Conservation (phyloP, 202 grass and related monocot species). For the Digitaria exilis region DNA sequence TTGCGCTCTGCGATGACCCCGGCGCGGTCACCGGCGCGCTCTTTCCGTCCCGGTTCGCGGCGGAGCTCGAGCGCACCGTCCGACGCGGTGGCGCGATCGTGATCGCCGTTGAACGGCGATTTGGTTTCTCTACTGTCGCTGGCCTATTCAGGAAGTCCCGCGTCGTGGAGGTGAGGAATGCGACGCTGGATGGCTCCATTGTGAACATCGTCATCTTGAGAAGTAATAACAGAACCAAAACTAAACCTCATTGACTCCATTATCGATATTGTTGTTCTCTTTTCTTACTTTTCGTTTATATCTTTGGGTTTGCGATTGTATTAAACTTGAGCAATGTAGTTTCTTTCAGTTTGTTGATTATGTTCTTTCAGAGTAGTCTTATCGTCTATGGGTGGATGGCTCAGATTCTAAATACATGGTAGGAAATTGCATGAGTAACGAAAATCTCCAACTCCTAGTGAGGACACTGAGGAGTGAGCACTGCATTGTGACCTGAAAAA, state of each 20-base stretch:
- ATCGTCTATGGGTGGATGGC: background rate
- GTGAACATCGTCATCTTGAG: conserved; percentile 58
- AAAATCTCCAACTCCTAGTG: background rate
- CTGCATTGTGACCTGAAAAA: background rate
- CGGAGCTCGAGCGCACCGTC: conserved; percentile 69
- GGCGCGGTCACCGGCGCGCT: conserved; percentile 54
- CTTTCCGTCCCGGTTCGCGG: conserved; percentile 66
- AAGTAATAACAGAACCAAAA: conserved; percentile 39
- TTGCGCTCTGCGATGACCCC: conserved; percentile 52
- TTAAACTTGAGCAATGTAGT: background rate
- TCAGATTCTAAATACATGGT: background rate
- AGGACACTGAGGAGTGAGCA: no score
- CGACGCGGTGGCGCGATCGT: conserved; percentile 55
- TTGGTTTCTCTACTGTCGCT: conserved; percentile 33
- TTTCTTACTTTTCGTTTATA: background rate
- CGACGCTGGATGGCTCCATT: conserved; percentile 48
- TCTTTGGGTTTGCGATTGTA: background rate
- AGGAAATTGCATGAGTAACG: background rate
- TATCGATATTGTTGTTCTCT: background rate
- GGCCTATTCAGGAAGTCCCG: conserved; percentile 62
- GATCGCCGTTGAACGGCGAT: conserved; percentile 38
- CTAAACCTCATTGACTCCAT: conserved; percentile 19
- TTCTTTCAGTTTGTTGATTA: background rate
- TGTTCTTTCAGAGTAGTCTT: background rate
- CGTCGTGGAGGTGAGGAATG: conserved; percentile 55